These are phyloP conservation scores for Pelargonium myrrhifolium DNA, from an alignment of 441 rosid genomes.

Conservation along the genomic window DNA sequence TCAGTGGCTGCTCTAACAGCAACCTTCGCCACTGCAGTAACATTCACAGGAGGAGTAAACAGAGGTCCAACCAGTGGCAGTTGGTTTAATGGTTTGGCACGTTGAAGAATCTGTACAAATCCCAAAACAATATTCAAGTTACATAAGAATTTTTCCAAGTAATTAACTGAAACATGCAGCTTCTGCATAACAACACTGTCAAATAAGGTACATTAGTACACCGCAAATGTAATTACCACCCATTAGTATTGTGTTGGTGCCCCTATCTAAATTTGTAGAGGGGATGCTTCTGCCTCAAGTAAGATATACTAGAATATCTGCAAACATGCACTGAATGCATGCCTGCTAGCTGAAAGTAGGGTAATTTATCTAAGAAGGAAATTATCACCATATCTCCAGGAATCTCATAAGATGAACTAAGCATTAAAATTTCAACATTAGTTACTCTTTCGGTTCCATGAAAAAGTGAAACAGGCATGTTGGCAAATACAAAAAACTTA, in stretches of 20 bases:
- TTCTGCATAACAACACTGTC: neutral
- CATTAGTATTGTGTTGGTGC: too few relatives aligned
- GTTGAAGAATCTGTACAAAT: slow-evolving; percentile 44
- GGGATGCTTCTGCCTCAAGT: too few relatives aligned
- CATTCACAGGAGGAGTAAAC: slow-evolving; percentile 56
- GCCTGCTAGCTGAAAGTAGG: too few relatives aligned
- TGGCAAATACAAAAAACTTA: neutral
- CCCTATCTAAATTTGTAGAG: too few relatives aligned
- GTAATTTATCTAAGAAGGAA: too few relatives aligned
- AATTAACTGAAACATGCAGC: neutral
- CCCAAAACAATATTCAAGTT: neutral
- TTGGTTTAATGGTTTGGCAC: slow-evolving; percentile 49
- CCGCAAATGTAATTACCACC: too few relatives aligned
- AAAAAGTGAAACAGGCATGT: slow-evolving; percentile 8
- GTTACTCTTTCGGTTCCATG: neutral
- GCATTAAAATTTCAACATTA: neutral
- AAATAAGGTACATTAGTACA: neutral
- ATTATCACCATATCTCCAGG: neutral
- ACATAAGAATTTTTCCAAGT: neutral
- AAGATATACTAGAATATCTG: neutral
- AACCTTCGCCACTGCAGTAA: slow-evolving; percentile 45
- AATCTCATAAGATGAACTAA: neutral
- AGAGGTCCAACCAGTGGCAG: slow-evolving; percentile 53
- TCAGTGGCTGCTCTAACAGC: slow-evolving; percentile 61
- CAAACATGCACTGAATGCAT: neutral